Conservation (phyloP, 108 stramenopile species). For the Seminavis robusta region DNA sequence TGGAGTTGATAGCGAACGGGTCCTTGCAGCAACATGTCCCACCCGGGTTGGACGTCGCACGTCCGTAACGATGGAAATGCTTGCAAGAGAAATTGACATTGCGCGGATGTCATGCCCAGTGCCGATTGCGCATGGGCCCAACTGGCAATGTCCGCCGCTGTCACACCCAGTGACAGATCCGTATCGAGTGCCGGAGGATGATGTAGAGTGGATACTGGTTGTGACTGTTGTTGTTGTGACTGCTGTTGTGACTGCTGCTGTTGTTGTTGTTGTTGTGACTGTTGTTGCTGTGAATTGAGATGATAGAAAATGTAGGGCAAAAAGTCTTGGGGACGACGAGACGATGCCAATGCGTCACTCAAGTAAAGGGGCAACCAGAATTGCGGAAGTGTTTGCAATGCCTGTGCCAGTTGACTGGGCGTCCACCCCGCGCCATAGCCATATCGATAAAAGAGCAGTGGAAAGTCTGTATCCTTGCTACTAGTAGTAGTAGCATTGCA, state of each 20-base stretch:
- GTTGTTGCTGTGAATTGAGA: neutral
- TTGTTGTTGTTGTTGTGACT: neutral
- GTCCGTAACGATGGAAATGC: conserved; percentile 1
- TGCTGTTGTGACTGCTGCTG: too few relatives aligned
- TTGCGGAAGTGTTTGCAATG: conserved; percentile 4
- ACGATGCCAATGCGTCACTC: too few relatives aligned
- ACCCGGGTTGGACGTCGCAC: neutral
- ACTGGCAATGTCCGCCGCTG: neutral
- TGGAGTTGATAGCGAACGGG: neutral
- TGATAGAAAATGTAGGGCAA: neutral
- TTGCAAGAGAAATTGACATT: neutral
- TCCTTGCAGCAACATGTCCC: neutral
- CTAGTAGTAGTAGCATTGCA: too few relatives aligned
- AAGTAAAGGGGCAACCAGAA: conserved; percentile 3
- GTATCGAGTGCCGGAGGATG: too few relatives aligned
- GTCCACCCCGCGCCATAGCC: conserved; percentile 7
- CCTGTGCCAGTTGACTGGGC: conserved; percentile 1
- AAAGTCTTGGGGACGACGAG: neutral
- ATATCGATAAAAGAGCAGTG: neutral
- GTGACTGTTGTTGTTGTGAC: too few relatives aligned
- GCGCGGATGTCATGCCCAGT: neutral
- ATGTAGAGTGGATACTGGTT: too few relatives aligned
- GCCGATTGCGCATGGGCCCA: conserved; percentile 3
- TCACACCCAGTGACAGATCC: too few relatives aligned
- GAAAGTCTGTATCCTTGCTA: conserved; percentile 4